Evolutionary conservation across 1,284 basidiomycete genomes (phyloP).

Genomic region (Boletus semigastroideus): DNA sequence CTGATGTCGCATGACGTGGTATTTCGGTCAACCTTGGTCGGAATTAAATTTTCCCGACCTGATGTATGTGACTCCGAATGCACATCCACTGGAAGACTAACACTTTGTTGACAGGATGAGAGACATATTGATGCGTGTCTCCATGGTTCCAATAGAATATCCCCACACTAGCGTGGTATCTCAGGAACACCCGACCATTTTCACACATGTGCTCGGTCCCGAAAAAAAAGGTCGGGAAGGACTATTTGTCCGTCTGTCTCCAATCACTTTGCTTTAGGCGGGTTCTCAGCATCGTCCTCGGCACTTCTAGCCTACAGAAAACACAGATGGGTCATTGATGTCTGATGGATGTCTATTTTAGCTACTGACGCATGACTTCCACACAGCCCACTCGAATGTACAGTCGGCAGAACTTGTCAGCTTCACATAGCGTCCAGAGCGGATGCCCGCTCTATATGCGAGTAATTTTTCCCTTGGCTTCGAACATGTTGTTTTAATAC

Average conservation of each 20-base stretch:
- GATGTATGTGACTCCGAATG: background rate
- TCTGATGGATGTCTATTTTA: slow-evolving; percentile 10
- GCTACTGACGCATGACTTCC: background rate
- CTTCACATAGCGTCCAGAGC: background rate
- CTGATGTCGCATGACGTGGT: background rate
- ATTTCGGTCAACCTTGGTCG: background rate
- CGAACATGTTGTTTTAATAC: background rate
- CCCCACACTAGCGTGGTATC: background rate
- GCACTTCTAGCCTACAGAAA: too few relatives aligned
- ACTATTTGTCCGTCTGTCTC: background rate
- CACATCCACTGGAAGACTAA: background rate
- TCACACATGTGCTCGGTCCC: slow-evolving; percentile 9
- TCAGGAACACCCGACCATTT: background rate
- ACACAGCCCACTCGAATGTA: background rate
- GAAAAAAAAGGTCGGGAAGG: background rate
- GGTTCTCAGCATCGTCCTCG: background rate
- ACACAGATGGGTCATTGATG: background rate
- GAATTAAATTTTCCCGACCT: background rate
- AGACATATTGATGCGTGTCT: background rate
- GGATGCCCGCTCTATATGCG: background rate
- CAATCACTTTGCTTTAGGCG: background rate
- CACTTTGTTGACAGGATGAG: too few relatives aligned
- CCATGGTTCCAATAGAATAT: background rate
- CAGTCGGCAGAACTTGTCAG: background rate
- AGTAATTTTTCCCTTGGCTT: background rate